phyloP scores from a whole-genome alignment of 2,329 filamentous ascomycete genomes.

The Pyrenochaeta sp. region DNA sequence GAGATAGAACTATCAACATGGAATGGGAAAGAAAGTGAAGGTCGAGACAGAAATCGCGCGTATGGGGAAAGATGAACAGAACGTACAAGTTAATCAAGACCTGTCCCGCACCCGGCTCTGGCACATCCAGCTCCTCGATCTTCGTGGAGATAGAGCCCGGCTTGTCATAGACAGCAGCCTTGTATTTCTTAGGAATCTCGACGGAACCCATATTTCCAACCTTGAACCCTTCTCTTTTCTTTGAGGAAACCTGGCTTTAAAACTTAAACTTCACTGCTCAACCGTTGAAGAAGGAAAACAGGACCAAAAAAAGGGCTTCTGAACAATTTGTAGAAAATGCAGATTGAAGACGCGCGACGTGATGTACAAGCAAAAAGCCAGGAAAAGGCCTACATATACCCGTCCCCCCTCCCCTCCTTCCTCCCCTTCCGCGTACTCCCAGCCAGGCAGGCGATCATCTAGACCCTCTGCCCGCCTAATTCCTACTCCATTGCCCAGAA shows the following conservation, averaged over 20 bases:
- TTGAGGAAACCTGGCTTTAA: background rate
- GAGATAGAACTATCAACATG: background rate
- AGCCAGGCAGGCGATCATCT: background rate
- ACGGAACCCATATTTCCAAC: conserved; percentile 27
- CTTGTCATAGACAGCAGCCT: conserved; percentile 70
- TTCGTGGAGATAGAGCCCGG: conserved; percentile 72
- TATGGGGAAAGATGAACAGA: background rate
- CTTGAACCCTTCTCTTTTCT: background rate
- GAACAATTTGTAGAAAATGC: background rate
- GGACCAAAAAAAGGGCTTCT: background rate
- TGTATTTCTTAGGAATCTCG: conserved; percentile 65
- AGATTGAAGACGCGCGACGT: background rate
- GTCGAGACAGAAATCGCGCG: background rate
- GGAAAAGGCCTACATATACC: background rate
- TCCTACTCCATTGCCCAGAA: background rate
- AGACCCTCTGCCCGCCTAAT: background rate
- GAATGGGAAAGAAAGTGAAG: background rate
- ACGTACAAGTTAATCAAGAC: conserved; percentile 68
- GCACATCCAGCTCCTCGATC: conserved; percentile 69
- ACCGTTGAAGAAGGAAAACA: background rate
- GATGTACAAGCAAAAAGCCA: background rate
- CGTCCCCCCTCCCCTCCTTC: background rate
- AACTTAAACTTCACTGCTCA: too few relatives aligned
- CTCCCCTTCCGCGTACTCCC: background rate
- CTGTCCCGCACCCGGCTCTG: conserved; percentile 69